Base-by-base conservation (phyloP, 2,329 filamentous ascomycete species). In the Botryotinia globosa region DNA sequence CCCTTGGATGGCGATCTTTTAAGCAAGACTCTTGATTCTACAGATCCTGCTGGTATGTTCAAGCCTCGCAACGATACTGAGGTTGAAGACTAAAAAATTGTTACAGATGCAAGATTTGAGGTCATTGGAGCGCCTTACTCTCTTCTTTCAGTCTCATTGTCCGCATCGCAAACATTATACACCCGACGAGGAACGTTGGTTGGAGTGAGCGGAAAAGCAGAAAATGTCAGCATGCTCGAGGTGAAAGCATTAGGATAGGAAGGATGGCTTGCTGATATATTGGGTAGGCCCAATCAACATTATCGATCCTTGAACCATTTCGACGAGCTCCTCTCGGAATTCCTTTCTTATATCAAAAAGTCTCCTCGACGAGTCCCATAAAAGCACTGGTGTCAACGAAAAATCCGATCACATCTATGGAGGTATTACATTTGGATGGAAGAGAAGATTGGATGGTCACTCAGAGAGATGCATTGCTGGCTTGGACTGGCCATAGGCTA, bases 361-460 rank as follows among this genome's bases (percentile, higher is more conserved):
- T 98, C 77, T 91, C 94, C 48, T 95, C 95, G 1, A 94, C 94
- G 0, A 92, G 90, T 64, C 94, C 96, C 2, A 88, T 98, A 76
- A 97, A 92, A 61, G 94, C 94, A 45, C 85, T 99, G 75, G 92
- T 99, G 77, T 92, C 93, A 44, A 94, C 95, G 37, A 96, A 94
- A 81, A 94, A 94, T 8, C 90, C 93, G 7, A 90, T 91, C 69
- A 96, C 94, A 0, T 94, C 94, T 9, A 94, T 99, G 77, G 90
- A 92, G 20, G 89, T 97, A 12, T 87, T 99, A 39, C 92, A 95
- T 80, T 88, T 99, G 68, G 94, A 99, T 84, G 96, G 96, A 73
- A 94, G 94, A 7, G 91, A 94, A 73, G 96, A 99, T 83, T 99
- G 96, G 95, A 93, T 97, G 85, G 85, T 99, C 14, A 88, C 93